Conservation (phyloP, 192 early-diverging fungal genomes). For the Coemansia sp. region DNA sequence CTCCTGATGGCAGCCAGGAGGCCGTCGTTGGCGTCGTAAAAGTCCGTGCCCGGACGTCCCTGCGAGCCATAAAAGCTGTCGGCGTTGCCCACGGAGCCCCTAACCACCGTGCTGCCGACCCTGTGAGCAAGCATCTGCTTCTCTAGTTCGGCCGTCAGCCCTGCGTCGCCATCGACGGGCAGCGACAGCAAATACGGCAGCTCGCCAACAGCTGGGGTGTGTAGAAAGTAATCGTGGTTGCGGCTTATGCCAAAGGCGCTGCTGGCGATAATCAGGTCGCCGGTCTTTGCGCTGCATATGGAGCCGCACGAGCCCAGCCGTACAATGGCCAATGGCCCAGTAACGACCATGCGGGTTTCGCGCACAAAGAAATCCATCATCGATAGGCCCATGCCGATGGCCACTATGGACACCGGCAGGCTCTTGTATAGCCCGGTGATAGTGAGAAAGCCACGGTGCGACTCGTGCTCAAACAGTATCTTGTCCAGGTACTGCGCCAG, state of each 20-base stretch:
- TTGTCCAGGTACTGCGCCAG: constrained; percentile 64
- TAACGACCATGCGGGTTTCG: constrained; percentile 72
- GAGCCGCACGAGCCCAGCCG: constrained; percentile 85
- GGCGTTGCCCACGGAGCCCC: constrained; percentile 69
- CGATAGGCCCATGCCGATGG: constrained; percentile 78
- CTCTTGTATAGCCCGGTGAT: constrained; percentile 78
- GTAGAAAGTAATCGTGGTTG: constrained; percentile 73
- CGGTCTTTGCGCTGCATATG: constrained; percentile 53
- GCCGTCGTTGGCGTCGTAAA: constrained; percentile 71
- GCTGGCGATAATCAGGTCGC: constrained; percentile 67
- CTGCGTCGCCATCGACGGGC: constrained; percentile 55
- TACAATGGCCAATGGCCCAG: constrained; percentile 74
- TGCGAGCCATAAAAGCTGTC: constrained; percentile 87
- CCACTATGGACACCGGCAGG: constrained; percentile 74
- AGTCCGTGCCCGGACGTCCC: constrained; percentile 65
- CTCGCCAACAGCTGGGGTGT: constrained; percentile 8
- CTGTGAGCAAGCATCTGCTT: constrained; percentile 17
- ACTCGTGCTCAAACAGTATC: constrained; percentile 51
- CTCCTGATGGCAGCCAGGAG: constrained; percentile 57
- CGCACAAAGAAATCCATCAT: constrained; percentile 94
- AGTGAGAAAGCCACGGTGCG: constrained; percentile 78
- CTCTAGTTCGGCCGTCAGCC: constrained; percentile 27
- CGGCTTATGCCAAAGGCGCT: constrained; percentile 60
- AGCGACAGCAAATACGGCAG: constrained; percentile 68
- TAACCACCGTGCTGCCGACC: constrained; percentile 27